Evolutionary conservation across 2,329 filamentous ascomycete genomes (phyloP).

Genomic region (Metarhizium sp.): DNA sequence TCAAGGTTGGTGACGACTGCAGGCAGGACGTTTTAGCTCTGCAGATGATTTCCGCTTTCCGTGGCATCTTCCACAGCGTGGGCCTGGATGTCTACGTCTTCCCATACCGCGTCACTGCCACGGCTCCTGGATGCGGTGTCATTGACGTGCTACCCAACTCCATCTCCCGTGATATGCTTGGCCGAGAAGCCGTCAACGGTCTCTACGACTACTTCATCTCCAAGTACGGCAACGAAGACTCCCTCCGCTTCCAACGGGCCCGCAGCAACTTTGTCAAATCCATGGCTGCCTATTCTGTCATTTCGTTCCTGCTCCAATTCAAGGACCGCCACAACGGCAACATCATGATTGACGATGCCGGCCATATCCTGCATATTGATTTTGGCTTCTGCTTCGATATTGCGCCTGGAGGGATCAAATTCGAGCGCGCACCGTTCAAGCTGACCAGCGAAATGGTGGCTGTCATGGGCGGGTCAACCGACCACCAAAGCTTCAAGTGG

Average conservation of each 20-base stretch:
- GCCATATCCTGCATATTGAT: slow-evolving; percentile 96
- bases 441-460: slow-evolving; percentile 95
- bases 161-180: slow-evolving; percentile 97
- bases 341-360: slow-evolving; percentile 97
- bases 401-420: slow-evolving; percentile 90
- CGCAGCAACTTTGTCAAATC: slow-evolving; percentile 97
- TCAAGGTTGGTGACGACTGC: slow-evolving; percentile 98
- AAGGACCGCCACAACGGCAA: slow-evolving; percentile 99
- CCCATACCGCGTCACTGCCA: slow-evolving; percentile 94
- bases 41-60: slow-evolving; percentile 96
- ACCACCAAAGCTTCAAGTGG: slow-evolving; percentile 83
- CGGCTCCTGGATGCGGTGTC: slow-evolving; percentile 92
- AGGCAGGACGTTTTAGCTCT: slow-evolving; percentile 92
- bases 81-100: slow-evolving; percentile 96
- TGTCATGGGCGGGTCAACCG: slow-evolving; percentile 88
- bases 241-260: slow-evolving; percentile 87
- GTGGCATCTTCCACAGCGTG: slow-evolving; percentile 90
- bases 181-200: slow-evolving; percentile 93
- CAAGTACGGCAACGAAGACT: slow-evolving; percentile 95
- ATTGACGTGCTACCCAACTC: slow-evolving; percentile 98
- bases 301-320: slow-evolving; percentile 94
- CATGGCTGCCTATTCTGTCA: slow-evolving; percentile 97
- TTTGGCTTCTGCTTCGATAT: slow-evolving; percentile 99
- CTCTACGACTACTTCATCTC: slow-evolving; percentile 97
- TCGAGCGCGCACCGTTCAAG: slow-evolving; percentile 97